phyloP scores from a whole-genome alignment of 2,329 filamentous ascomycete genomes.

The Aspergillus candidus region DNA sequence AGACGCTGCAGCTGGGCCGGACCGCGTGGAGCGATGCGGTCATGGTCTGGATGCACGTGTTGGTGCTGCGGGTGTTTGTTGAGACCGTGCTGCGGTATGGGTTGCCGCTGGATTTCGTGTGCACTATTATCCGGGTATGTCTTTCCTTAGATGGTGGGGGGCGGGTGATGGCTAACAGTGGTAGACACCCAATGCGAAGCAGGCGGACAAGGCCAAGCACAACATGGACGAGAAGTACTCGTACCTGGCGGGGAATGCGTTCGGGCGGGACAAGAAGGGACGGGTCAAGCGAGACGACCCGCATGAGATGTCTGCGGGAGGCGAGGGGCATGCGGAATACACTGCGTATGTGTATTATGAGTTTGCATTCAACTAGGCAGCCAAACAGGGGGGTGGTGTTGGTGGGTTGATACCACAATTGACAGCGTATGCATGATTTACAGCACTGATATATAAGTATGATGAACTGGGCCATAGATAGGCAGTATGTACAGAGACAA shows the following conservation, averaged over 20 bases:
- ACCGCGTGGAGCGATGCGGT: slow-evolving; percentile 95
- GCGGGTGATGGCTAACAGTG: slow-evolving; percentile 3
- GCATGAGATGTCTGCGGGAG: slow-evolving; percentile 71
- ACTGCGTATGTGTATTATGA: slow-evolving; percentile 97
- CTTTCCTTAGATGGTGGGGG: too few relatives aligned
- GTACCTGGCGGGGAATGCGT: slow-evolving; percentile 90
- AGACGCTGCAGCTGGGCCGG: slow-evolving; percentile 76
- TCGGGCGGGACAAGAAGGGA: slow-evolving; percentile 89
- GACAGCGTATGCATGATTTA: slow-evolving; percentile 12
- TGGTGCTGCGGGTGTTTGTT: slow-evolving; percentile 88
- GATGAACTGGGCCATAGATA: neutral
- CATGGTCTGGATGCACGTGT: slow-evolving; percentile 91
- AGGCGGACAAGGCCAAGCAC: slow-evolving; percentile 69
- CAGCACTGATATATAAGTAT: neutral
- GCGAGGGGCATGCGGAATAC: slow-evolving; percentile 74
- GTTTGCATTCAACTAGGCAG: slow-evolving; percentile 62
- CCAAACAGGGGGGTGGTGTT: neutral
- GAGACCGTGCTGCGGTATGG: slow-evolving; percentile 97
- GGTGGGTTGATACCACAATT: slow-evolving; percentile 8
- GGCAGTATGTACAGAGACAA: slow-evolving; percentile 5
- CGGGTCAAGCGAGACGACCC: slow-evolving; percentile 86
- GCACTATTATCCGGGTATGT: slow-evolving; percentile 74
- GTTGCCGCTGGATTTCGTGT: slow-evolving; percentile 81
- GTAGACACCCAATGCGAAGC: slow-evolving; percentile 71
- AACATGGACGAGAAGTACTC: slow-evolving; percentile 78